Percentiles rank a stretch among this genome's conserved stretches.
Conservation (phyloP, 306 rosid species). For the Cicer judaicum region DNA sequence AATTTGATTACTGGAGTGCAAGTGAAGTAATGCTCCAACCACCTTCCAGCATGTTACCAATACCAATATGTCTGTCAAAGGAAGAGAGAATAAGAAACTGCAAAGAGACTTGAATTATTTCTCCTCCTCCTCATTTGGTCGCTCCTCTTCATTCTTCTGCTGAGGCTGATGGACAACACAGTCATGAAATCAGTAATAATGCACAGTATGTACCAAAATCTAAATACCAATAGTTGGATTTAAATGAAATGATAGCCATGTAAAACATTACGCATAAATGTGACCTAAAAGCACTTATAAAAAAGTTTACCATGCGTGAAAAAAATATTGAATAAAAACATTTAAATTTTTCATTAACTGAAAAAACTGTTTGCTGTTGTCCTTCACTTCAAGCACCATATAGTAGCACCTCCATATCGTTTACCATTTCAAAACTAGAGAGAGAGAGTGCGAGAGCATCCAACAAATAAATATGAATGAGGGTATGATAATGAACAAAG, state of each 20-base stretch:
- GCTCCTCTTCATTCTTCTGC: constrained; percentile 74
- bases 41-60: constrained; percentile 38
- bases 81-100: constrained; percentile 24
- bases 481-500: neutral
- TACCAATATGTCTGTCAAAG: constrained; percentile 27
- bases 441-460: neutral
- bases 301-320: neutral
- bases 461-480: neutral
- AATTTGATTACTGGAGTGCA: constrained; percentile 27
- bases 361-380: neutral
- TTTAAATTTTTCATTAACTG: constrained; percentile 2
- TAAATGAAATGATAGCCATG: constrained; percentile 3
- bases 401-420: too few relatives aligned
- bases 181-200: constrained; percentile 31
- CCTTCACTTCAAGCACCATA: too few relatives aligned
- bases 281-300: neutral
- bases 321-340: constrained; percentile 1
- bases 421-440: too few relatives aligned
- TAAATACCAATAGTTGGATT: constrained; percentile 11
- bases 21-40: constrained; percentile 23
- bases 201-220: constrained; percentile 37
- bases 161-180: constrained; percentile 50
- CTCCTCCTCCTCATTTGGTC: constrained; percentile 69
- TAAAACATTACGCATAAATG: neutral
- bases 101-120: constrained; percentile 42